Evolutionary conservation across 495 filamentous ascomycete species (phyloP), one percentile per base, ranked within the genome.

Genomic region (Letharia lupina): DNA sequence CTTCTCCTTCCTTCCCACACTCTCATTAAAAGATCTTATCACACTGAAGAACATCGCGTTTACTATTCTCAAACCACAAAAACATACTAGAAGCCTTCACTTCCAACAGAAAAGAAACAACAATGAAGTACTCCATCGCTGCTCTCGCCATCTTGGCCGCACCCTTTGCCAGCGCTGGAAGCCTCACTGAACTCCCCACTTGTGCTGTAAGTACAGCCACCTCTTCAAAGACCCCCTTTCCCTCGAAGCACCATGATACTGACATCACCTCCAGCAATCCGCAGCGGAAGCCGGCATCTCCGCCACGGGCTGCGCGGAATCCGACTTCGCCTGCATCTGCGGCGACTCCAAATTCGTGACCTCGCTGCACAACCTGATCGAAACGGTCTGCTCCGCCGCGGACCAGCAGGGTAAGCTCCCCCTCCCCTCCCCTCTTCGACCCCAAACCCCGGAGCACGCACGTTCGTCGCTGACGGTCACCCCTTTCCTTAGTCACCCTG

Each of bases 311-410:
- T 70, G 69, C 48, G 39, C 6, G 10, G 9, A 42, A 52, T 60
- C 44, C 33, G 70, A 69, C 54, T 65, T 67, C 72, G 66, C 44
- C 73, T 74, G 47, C 71, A 73, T 66, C 71, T 74, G 63, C 76
- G 67, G 67, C 67, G 73, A 66, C 72, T 67, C 58, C 68, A 62
- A 52, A 65, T 73, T 69, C 74, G 59, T 64, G 61, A 60, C 52
- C n/a, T 57, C 68, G 31, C 37, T 70, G 33, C 31, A 64, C 7
- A 45, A 33, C n/a, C 44, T 62, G 60, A 64, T 70, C 60, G 31
- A 52, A 7, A 13, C 37, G 28, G 44, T 16, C 33, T 70, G 69
- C 54, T 63, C 54, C 41, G 58, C 50, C 15, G 54, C 45, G 13
- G 69, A 70, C 50, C 67, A 69, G 56, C 54, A 63, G n/a, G 50